Evolutionary conservation across 139 green algal genomes (phyloP).

Genomic region (Trebouxia sp.): DNA sequence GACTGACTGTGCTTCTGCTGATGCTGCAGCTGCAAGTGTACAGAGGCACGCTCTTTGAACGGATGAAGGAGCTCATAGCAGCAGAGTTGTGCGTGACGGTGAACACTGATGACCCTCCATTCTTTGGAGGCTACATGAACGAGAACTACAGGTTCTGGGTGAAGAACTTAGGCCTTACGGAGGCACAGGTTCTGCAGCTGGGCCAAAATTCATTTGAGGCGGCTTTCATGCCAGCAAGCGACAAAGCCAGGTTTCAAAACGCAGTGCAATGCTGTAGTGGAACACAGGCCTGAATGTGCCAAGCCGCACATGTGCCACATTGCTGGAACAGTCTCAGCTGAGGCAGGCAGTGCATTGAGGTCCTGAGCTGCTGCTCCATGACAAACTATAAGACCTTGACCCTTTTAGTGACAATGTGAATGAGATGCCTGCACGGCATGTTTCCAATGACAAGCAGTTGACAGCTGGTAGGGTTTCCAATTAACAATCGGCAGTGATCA

Average conservation of each 20-base stretch:
- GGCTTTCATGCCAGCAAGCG: constrained; percentile 3
- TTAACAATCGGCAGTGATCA: too few relatives aligned
- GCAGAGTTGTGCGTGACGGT: constrained; percentile 26
- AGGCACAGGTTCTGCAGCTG: not conserved
- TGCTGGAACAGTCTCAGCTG: too few relatives aligned
- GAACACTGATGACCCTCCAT: constrained; percentile 63
- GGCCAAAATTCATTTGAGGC: not conserved
- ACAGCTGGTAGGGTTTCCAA: too few relatives aligned
- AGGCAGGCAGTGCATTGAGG: too few relatives aligned
- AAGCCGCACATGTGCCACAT: too few relatives aligned
- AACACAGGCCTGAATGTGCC: too few relatives aligned
- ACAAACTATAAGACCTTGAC: too few relatives aligned
- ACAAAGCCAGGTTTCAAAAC: not conserved
- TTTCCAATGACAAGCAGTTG: too few relatives aligned
- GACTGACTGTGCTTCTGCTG: constrained; percentile 47
- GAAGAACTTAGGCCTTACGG: constrained; percentile 2
- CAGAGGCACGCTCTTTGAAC: constrained; percentile 36
- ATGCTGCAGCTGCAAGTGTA: constrained; percentile 54
- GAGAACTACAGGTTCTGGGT: constrained; percentile 53
- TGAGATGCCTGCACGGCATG: too few relatives aligned
- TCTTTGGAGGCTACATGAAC: constrained; percentile 58
- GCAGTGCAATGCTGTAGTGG: not conserved
- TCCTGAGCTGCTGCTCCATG: too few relatives aligned
- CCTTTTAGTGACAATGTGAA: too few relatives aligned
- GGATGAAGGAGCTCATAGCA: constrained; percentile 37